phyloP scores from a whole-genome alignment of 345 rosid species.

The Aquilaria yunnanensis region DNA sequence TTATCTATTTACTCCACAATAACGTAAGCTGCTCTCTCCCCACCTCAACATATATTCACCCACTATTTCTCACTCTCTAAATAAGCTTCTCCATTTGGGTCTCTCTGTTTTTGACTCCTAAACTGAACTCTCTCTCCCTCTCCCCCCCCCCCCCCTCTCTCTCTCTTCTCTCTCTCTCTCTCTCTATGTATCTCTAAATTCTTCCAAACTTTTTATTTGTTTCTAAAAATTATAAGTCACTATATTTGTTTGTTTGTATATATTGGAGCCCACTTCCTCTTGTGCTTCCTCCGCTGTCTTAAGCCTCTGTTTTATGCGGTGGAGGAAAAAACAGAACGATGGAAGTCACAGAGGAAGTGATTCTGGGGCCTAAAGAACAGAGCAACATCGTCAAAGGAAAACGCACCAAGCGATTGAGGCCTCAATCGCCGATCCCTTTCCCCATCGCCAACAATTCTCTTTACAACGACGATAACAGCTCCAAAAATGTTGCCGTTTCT shows the following conservation, averaged over 20 bases:
- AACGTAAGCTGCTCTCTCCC: not conserved
- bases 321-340: conserved; percentile 15
- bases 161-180: conserved; percentile 9
- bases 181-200: conserved; percentile 7
- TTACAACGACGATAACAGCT: conserved; percentile 19
- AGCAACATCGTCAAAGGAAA: conserved; percentile 57
- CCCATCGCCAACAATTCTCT: conserved; percentile 25
- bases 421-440: conserved; percentile 52
- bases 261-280: conserved; percentile 7
- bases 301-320: not conserved
- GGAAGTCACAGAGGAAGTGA: conserved; percentile 40
- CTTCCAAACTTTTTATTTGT: not conserved
- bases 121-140: conserved; percentile 11
- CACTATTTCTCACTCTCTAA: conserved; percentile 22
- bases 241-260: not conserved
- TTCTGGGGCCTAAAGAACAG: conserved; percentile 27
- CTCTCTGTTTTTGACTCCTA: conserved; percentile 19
- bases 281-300: conserved; percentile 7
- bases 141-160: conserved; percentile 3
- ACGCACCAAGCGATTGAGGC: conserved; percentile 70
- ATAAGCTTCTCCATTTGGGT: conserved; percentile 27
- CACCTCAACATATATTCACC: not conserved
- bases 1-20: conserved; percentile 4
- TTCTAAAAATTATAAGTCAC: no score
- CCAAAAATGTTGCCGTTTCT: conserved; percentile 10